Conservation (phyloP, 768 basidiomycete genomes). For the Termitomyces titanicus region DNA sequence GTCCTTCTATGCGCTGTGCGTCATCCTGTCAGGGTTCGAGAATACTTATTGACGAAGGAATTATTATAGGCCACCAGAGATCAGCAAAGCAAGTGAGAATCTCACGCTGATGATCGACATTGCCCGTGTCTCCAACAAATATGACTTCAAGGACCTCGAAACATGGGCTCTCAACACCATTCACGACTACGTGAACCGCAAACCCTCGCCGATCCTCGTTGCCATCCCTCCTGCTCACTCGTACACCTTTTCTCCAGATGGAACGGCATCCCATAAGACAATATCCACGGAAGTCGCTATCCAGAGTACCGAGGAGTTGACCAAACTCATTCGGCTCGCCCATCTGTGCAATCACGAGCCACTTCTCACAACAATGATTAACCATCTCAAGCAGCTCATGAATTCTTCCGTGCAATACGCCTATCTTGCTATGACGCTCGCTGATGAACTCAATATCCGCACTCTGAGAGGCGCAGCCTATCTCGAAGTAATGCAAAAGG, state of each 20-base stretch:
- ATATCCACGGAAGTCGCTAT: slow-evolving; percentile 15
- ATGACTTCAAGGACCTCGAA: slow-evolving; percentile 70
- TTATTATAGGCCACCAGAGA: slow-evolving; percentile 56
- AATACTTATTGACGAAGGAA: not conserved
- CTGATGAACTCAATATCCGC: slow-evolving; percentile 65
- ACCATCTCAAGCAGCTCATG: slow-evolving; percentile 60
- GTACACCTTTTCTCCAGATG: slow-evolving; percentile 25
- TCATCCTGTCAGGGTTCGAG: not conserved
- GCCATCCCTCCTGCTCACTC: slow-evolving; percentile 34
- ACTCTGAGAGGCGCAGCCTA: slow-evolving; percentile 63
- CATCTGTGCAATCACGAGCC: slow-evolving; percentile 62
- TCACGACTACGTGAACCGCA: slow-evolving; percentile 60
- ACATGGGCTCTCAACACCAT: slow-evolving; percentile 76
- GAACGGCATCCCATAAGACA: slow-evolving; percentile 8
- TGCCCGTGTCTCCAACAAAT: slow-evolving; percentile 66
- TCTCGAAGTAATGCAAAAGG: slow-evolving; percentile 70
- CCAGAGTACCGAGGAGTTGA: slow-evolving; percentile 45
- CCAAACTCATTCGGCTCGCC: slow-evolving; percentile 61
- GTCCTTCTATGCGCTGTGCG: slow-evolving; percentile 75
- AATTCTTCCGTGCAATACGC: slow-evolving; percentile 59
- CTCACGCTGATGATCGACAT: slow-evolving; percentile 57
- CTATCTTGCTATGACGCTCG: slow-evolving; percentile 68
- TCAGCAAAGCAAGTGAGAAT: slow-evolving; percentile 46
- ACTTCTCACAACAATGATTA: slow-evolving; percentile 58
- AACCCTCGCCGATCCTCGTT: slow-evolving; percentile 48